Conservation (phyloP, 2,329 filamentous ascomycete genomes). For the Orbilia ellipsospora region DNA sequence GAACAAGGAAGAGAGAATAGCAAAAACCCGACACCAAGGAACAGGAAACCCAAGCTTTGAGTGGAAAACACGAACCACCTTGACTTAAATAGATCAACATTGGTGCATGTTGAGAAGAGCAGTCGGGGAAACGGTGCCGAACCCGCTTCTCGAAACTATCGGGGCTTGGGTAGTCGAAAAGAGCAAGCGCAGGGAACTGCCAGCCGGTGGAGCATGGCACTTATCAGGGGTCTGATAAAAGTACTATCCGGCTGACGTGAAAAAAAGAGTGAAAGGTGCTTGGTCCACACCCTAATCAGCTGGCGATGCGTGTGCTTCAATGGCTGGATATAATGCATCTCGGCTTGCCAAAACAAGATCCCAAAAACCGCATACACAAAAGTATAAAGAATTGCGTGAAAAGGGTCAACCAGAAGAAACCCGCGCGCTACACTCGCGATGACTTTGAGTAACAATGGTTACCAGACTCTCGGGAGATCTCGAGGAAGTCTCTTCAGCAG, state of each 20-base stretch:
- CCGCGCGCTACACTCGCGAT: too few relatives aligned
- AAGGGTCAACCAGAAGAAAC: too few relatives aligned
- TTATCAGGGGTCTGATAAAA: constrained; percentile 35
- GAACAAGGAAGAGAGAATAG: constrained; percentile 6
- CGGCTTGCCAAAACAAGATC: too few relatives aligned
- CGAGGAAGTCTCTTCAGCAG: too few relatives aligned
- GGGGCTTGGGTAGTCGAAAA: background rate
- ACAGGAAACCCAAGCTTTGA: constrained; percentile 14
- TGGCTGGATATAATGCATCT: too few relatives aligned
- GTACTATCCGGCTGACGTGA: background rate
- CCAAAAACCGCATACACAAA: too few relatives aligned
- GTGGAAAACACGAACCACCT: too few relatives aligned
- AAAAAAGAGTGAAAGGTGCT: background rate
- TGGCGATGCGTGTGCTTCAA: too few relatives aligned
- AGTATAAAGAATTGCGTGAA: too few relatives aligned
- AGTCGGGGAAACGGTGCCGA: constrained; percentile 31
- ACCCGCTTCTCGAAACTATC: constrained; percentile 16
- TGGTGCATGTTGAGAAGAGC: constrained; percentile 6
- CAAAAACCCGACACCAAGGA: constrained; percentile 13
- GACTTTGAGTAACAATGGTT: too few relatives aligned
- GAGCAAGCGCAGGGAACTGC: constrained; percentile 9
- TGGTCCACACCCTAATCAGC: too few relatives aligned
- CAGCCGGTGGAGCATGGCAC: constrained; percentile 18
- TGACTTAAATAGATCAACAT: constrained; percentile 1
- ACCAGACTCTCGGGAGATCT: too few relatives aligned